Evolutionary conservation across 208 protist genomes (phyloP), one percentile per base, ranked within the genome.

Genomic region (Acanthamoeba polyphaga): DNA sequence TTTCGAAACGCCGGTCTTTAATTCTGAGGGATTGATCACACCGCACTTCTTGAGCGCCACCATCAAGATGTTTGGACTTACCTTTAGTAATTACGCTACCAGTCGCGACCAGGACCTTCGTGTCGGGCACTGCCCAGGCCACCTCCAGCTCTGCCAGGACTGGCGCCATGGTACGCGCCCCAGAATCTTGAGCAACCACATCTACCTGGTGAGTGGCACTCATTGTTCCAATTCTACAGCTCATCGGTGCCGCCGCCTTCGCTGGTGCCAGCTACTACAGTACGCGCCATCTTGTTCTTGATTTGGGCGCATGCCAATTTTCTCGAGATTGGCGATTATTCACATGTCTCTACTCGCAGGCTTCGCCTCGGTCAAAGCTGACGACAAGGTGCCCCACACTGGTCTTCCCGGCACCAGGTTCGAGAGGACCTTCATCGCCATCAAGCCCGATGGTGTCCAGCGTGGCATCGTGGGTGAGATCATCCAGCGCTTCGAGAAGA

Each of bases 391-490:
- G 15, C 88, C 88, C 46, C 88, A 62, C 88, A 93, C 88, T 93
- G 88, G 88, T 60, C 22, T 93, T 46, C 88, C 88, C n/a, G 88
- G 88, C 32, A 93, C 88, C 58, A 93, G 88, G 88, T 90, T 68
- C 88, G 99, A 99, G 96, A 98, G 99, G 85, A 99, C 99, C 70
- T 99, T 99, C 97, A 99, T 99, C 95, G 98, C 98, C 80, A 96
- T 99, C 96, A 99, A 99, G 98, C 98, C 98, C 62, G 98, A 99
- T 94, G 98, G 98, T 95, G 98, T 99, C 94, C 98, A 99, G 97
- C 98, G 98, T 82, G 97, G 95, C 29, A 94, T 97, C 53, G 91
- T 95, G 22, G 98, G 98, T 93, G 98, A 99, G 97, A 99, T 99
- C 97, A 99, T 99, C 96, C 95, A 97, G 95, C 98, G 98, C 96